Percentiles rank a stretch among this genome's conserved stretches.
These are phyloP conservation scores for Kazachstania sp. DNA, from an alignment of 1,139 yeast species.

Conservation along the genomic window DNA sequence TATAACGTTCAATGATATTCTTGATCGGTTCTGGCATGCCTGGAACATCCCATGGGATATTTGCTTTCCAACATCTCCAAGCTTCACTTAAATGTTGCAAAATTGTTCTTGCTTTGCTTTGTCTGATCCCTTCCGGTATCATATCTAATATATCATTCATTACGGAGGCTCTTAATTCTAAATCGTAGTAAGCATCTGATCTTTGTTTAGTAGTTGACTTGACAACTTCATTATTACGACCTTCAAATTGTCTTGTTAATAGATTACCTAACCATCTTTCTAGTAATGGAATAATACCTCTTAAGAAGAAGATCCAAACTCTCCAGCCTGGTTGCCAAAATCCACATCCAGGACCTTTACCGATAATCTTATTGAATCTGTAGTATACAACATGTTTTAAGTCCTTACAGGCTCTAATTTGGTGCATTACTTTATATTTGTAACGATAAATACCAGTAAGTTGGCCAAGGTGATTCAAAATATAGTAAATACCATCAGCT, in stretches of 20 bases:
- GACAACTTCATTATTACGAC: constrained; percentile 87
- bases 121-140: constrained; percentile 93
- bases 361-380: constrained; percentile 68
- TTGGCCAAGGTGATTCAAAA: constrained; percentile 88
- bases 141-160: constrained; percentile 93
- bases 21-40: constrained; percentile 91
- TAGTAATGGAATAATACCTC: constrained; percentile 88
- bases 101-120: constrained; percentile 77
- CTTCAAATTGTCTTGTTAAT: constrained; percentile 90
- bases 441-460: constrained; percentile 93
- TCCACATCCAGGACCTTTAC: constrained; percentile 98
- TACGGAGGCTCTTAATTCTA: constrained; percentile 88
- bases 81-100: constrained; percentile 95
- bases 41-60: constrained; percentile 96
- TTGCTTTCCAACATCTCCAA: constrained; percentile 99
- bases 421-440: constrained; percentile 97
- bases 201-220: constrained; percentile 94
- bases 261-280: constrained; percentile 95
- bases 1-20: constrained; percentile 75
- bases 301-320: constrained; percentile 84
- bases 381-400: constrained; percentile 84
- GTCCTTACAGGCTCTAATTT: constrained; percentile 91
- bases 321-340: constrained; percentile 99
- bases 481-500: constrained; percentile 89
- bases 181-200: constrained; percentile 87